Conservation (phyloP, 306 rosid genomes). For the Mimosa bimucronata region DNA sequence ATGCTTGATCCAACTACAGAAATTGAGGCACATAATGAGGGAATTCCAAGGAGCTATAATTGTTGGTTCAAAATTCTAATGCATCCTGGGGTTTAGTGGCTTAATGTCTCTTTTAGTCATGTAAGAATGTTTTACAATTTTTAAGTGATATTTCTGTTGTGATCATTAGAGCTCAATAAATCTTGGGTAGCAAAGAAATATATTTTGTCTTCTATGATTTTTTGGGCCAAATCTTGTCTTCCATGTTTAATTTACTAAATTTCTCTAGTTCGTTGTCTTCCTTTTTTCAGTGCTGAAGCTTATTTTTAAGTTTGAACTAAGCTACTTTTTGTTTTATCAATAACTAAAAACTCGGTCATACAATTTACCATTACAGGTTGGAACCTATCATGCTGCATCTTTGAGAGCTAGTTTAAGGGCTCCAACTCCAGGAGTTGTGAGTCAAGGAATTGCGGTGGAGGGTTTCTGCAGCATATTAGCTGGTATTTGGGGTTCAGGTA, state of each 20-base stretch:
- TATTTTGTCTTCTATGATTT: too few species aligned
- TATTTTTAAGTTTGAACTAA: too few species aligned
- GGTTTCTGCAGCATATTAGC: slow-evolving; percentile 94
- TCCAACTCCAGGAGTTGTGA: slow-evolving; percentile 79
- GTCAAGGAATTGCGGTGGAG: slow-evolving; percentile 95
- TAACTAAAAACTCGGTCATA: too few species aligned
- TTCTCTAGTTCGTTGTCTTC: slow-evolving; percentile 2
- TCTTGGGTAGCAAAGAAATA: slow-evolving; percentile 24
- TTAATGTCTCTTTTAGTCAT: slow-evolving; percentile 84
- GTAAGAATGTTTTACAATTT: slow-evolving; percentile 45
- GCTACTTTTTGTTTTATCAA: too few species aligned
- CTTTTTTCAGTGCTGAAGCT: background rate
- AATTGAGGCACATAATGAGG: slow-evolving; percentile 93
- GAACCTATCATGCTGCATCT: slow-evolving; percentile 75
- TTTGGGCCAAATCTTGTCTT: too few species aligned
- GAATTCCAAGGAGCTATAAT: slow-evolving; percentile 98
- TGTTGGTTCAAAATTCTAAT: slow-evolving; percentile 84
- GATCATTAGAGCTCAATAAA: slow-evolving; percentile 4
- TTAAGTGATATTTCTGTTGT: background rate
- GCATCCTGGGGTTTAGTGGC: slow-evolving; percentile 84
- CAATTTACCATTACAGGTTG: slow-evolving; percentile 56
- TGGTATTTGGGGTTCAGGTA: slow-evolving; percentile 94
- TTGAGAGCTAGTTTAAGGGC: slow-evolving; percentile 60
- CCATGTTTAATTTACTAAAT: slow-evolving; percentile 24
- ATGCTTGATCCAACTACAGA: slow-evolving; percentile 58